phyloP scores from a whole-genome alignment of 2,329 filamentous ascomycete species.

The Ascochyta lentis region DNA sequence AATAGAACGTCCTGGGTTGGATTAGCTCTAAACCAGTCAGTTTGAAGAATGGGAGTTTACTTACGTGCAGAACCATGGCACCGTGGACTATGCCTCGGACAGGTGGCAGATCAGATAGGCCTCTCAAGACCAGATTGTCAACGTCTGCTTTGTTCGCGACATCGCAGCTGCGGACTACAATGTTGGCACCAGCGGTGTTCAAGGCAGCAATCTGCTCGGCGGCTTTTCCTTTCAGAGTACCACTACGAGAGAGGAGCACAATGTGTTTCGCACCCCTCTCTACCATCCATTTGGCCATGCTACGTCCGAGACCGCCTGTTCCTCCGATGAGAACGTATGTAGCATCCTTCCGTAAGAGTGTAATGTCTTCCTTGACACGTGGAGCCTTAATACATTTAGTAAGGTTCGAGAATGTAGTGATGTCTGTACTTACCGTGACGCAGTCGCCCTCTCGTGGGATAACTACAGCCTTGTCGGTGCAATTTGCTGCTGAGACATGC shows the following conservation, averaged over 20 bases:
- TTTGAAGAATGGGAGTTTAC: background rate
- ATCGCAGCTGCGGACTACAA: slow-evolving; percentile 26
- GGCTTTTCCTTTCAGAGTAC: slow-evolving; percentile 14
- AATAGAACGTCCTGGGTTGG: slow-evolving; percentile 5
- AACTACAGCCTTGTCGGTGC: slow-evolving; percentile 26
- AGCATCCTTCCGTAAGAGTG: slow-evolving; percentile 22
- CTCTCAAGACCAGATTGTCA: slow-evolving; percentile 11
- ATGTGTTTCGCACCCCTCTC: slow-evolving; percentile 33
- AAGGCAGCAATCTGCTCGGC: slow-evolving; percentile 25
- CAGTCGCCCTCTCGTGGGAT: slow-evolving; percentile 25
- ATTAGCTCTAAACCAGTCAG: background rate
- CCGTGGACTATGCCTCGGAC: slow-evolving; percentile 24
- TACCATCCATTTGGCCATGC: slow-evolving; percentile 36
- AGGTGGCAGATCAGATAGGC: slow-evolving; percentile 21
- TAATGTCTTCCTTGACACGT: slow-evolving; percentile 11
- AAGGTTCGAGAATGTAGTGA: background rate
- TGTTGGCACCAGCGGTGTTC: slow-evolving; percentile 18
- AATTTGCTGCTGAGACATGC: slow-evolving; percentile 12
- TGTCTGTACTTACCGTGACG: slow-evolving; percentile 25
- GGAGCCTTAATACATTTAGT: slow-evolving; percentile 15
- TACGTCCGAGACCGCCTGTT: slow-evolving; percentile 37
- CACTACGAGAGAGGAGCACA: slow-evolving; percentile 32
- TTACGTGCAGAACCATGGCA: slow-evolving; percentile 25
- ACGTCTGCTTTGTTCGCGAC: slow-evolving; percentile 23
- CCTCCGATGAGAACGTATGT: slow-evolving; percentile 41